These are phyloP conservation scores for Termitomyces sp. DNA, from an alignment of 768 basidiomycete genomes.

Conservation along the genomic window DNA sequence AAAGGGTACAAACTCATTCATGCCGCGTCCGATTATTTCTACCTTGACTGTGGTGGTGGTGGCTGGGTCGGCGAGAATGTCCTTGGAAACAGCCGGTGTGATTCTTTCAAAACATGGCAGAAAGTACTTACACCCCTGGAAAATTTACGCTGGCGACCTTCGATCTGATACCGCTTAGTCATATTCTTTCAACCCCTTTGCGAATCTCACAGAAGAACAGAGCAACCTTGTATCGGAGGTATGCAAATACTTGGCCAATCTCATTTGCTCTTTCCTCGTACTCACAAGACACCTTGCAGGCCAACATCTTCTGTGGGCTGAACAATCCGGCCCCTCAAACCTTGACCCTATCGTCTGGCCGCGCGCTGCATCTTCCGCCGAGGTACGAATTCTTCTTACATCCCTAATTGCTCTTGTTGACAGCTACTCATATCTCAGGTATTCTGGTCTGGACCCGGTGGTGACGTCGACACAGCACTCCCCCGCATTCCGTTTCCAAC, in stretches of 20 bases:
- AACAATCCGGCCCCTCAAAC: slow-evolving; percentile 65
- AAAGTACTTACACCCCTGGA: slow-evolving; percentile 35
- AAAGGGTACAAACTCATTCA: slow-evolving; percentile 66
- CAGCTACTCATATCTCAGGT: slow-evolving; percentile 26
- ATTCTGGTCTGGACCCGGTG: slow-evolving; percentile 67
- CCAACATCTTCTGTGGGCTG: slow-evolving; percentile 70
- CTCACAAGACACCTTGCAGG: no score
- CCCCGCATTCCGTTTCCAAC: slow-evolving; percentile 61
- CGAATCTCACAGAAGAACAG: no score
- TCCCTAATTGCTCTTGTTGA: background rate
- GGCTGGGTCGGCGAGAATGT: slow-evolving; percentile 58
- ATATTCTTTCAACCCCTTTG: slow-evolving; percentile 18
- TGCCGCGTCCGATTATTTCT: slow-evolving; percentile 73
- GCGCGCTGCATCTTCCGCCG: slow-evolving; percentile 65
- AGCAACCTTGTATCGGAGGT: no score
- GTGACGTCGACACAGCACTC: slow-evolving; percentile 47
- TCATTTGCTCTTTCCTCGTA: no score
- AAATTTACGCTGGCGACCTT: background rate
- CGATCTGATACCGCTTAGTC: slow-evolving; percentile 25
- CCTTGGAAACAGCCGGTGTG: slow-evolving; percentile 64
- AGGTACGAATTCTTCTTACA: slow-evolving; percentile 27
- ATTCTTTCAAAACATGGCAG: slow-evolving; percentile 81
- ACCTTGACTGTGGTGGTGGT: slow-evolving; percentile 76
- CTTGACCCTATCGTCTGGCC: slow-evolving; percentile 72
- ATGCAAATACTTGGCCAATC: no score